Evolutionary conservation across 208 protist species (phyloP), one percentile per base, ranked within the genome.

Genomic region (Leptomonas pyrrhocoris): DNA sequence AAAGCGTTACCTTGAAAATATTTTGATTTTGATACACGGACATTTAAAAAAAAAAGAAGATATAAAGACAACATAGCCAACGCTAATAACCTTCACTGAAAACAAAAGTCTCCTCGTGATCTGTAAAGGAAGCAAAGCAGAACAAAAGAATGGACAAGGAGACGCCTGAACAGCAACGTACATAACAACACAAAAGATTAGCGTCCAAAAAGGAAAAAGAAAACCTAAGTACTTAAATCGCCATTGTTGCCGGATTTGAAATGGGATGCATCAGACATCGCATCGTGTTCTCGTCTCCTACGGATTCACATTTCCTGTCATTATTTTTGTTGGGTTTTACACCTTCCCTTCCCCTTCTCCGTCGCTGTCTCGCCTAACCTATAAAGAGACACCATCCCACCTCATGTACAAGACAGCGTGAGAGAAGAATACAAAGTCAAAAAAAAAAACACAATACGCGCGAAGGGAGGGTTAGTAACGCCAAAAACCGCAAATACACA

Each of bases 351-450:
- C 34, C 3, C 7, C 34, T 9, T 9, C 34, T 38, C 9, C 34
- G 9, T 38, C 9, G 34, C 34, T 9, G 34, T 38, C 34, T 38
- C 34, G 34, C 34, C n/a, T n/a, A n/a, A n/a, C n/a, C n/a, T n/a
- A n/a, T n/a, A n/a, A n/a, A 43, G 23, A 67, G 23, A 67, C 25
- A 3, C 30, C 19, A 28, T 27, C 13, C 48, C 36, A 55, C 19
- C 36, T 40, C 31, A 60, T 53, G 27, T 70, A 46, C 42, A 69
- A 59, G 38, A 36, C 11, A 67, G 34, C 2, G 21, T 25, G n/a
- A 46, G 15, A 58, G 23, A 34, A 42, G 13, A 50, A 25, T 30
- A 65, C 36, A 48, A 63, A 48, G 45, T n/a, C n/a, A 38, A 64
- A 21, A 27, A 28, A 46, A 25, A 54, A 18, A 28, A 18, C 23